Percentiles rank a stretch among this genome's conserved stretches.
Evolutionary conservation across 2,329 filamentous ascomycete genomes (phyloP).

Genomic region (Pyrenochaeta sp.): DNA sequence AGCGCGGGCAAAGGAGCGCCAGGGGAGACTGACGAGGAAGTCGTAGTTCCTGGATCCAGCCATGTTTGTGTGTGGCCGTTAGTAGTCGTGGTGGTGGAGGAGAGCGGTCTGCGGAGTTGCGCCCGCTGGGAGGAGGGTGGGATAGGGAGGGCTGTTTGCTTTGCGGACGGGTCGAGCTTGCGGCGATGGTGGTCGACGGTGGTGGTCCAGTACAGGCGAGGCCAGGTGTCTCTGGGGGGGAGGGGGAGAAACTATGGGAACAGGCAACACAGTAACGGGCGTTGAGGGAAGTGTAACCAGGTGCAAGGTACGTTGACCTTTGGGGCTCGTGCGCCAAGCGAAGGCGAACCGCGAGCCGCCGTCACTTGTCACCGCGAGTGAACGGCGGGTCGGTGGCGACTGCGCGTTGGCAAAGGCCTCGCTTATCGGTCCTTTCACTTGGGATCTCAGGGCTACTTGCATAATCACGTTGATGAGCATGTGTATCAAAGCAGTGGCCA

Average conservation of each 20-base stretch:
- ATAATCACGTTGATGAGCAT: not conserved
- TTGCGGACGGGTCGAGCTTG: not conserved
- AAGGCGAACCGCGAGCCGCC: not conserved
- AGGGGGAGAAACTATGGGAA: slow-evolving; percentile 1
- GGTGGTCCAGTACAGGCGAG: not conserved
- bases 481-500: not conserved
- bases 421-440: not conserved
- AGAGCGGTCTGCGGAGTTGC: slow-evolving; percentile 33
- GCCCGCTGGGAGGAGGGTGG: slow-evolving; percentile 26
- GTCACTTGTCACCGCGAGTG: slow-evolving; percentile 2
- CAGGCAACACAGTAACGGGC: slow-evolving; percentile 11
- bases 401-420: not conserved
- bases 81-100: slow-evolving; percentile 19
- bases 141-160: slow-evolving; percentile 16
- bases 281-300: slow-evolving; percentile 8
- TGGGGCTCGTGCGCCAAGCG: slow-evolving; percentile 22
- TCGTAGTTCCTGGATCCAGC: slow-evolving; percentile 99
- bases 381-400: slow-evolving; percentile 3
- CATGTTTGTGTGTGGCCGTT: slow-evolving; percentile 64
- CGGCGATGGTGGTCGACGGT: not conserved
- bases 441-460: not conserved
- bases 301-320: slow-evolving; percentile 20
- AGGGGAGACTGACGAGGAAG: slow-evolving; percentile 78
- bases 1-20: slow-evolving; percentile 2
- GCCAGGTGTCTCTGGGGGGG: slow-evolving; percentile 2